phyloP scores from a whole-genome alignment of 2,329 filamentous ascomycete genomes.

The Diatrype stigma region DNA sequence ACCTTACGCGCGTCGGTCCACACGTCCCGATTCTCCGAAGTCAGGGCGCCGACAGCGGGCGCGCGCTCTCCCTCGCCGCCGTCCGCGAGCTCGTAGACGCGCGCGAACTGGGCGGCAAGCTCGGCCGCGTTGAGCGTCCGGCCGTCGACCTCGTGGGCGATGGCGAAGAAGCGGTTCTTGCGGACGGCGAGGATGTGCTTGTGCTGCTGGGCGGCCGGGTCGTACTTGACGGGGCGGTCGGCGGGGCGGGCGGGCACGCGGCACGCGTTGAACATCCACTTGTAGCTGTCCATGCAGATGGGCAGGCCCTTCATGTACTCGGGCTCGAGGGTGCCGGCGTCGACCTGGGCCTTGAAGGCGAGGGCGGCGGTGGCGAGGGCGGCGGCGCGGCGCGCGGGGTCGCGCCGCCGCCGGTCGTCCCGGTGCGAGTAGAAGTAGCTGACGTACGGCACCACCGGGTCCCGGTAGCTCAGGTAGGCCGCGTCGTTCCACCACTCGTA shows the following conservation, averaged over 20 bases:
- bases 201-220: slow-evolving; percentile 70
- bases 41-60: slow-evolving; percentile 77
- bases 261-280: slow-evolving; percentile 98
- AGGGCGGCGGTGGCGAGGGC: slow-evolving; percentile 81
- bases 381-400: slow-evolving; percentile 89
- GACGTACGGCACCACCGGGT: slow-evolving; percentile 95
- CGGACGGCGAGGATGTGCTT: slow-evolving; percentile 86
- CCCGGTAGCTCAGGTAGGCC: slow-evolving; percentile 88
- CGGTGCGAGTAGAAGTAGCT: slow-evolving; percentile 99
- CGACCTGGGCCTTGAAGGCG: slow-evolving; percentile 93
- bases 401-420: slow-evolving; percentile 81
- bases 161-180: slow-evolving; percentile 98
- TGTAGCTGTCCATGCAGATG: slow-evolving; percentile 96
- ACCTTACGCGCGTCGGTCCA: slow-evolving; percentile 81
- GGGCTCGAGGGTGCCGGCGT: slow-evolving; percentile 77
- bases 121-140: slow-evolving; percentile 84
- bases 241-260: slow-evolving; percentile 77
- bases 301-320: slow-evolving; percentile 99
- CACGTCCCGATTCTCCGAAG: slow-evolving; percentile 86
- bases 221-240: slow-evolving; percentile 81
- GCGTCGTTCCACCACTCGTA: slow-evolving; percentile 98
- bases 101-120: slow-evolving; percentile 83
- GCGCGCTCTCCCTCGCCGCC: slow-evolving; percentile 54
- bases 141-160: slow-evolving; percentile 75
- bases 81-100: slow-evolving; percentile 70